Percentiles rank a stretch among this genome's conserved stretches.
Conservation (phyloP, 1,284 basidiomycete species). For the Ceratobasidium sp. region DNA sequence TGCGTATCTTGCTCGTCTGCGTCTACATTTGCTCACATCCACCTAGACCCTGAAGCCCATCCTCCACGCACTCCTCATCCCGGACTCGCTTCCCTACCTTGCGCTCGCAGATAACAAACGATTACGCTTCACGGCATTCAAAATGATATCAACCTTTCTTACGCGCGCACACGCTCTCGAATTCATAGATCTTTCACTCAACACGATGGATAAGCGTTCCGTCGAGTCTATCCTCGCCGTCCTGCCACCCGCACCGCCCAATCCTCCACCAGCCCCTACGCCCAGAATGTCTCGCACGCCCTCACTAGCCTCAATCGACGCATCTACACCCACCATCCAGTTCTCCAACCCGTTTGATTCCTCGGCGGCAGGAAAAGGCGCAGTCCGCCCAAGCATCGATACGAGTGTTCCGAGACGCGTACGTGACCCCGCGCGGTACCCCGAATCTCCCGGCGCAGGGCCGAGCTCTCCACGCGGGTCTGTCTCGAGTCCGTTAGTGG, state of each 20-base stretch:
- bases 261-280: slow-evolving; percentile 35
- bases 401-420: slow-evolving; percentile 31
- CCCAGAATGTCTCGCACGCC: slow-evolving; percentile 26
- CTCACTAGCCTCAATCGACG: slow-evolving; percentile 27
- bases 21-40: slow-evolving; percentile 39
- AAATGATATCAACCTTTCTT: slow-evolving; percentile 75
- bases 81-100: slow-evolving; percentile 81
- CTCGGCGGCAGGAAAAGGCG: neutral
- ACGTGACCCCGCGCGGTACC: slow-evolving; percentile 34
- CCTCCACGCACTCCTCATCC: slow-evolving; percentile 89
- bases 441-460: slow-evolving; percentile 35
- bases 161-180: slow-evolving; percentile 74
- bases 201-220: slow-evolving; percentile 82
- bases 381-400: slow-evolving; percentile 21
- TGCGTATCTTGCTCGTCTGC: slow-evolving; percentile 55
- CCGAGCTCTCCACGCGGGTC: slow-evolving; percentile 37
- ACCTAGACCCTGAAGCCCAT: slow-evolving; percentile 85
- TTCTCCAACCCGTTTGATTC: slow-evolving; percentile 34
- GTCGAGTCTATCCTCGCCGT: slow-evolving; percentile 84
- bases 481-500: neutral
- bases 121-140: slow-evolving; percentile 82
- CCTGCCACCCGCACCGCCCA: slow-evolving; percentile 62
- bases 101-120: slow-evolving; percentile 88
- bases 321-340: slow-evolving; percentile 10
- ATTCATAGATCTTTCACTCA: slow-evolving; percentile 92